Base-by-base conservation (phyloP, 2,329 filamentous ascomycete species). In the Penicillium hordei region DNA sequence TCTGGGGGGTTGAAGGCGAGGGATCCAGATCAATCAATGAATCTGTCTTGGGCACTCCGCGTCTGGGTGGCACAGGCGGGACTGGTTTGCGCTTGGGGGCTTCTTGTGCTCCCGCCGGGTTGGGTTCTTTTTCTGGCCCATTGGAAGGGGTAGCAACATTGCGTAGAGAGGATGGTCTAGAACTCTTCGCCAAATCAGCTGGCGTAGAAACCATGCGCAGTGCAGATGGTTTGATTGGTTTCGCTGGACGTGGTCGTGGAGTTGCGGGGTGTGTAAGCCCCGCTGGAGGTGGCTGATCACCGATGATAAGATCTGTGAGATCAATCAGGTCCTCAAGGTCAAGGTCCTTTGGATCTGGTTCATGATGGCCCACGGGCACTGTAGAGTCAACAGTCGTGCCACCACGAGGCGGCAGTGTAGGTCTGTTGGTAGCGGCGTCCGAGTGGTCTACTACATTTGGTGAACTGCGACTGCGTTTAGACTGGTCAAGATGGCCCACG, bases 151-250 rank as follows among this genome's bases (percentile, higher is more conserved):
- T 38, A 23, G 57, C 38, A 17, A 45, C 46, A 5, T 53, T 51
- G 21, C 49, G 55, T 21, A 57, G 19, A 13, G 55, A 46, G 15
- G 55, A 55, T 4, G 56, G 51, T 1, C 17, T 39, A 4, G 52
- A 43, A 12, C 19, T 25, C 36, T 42, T 57, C 10, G 50, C 34
- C 9, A 57, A 19, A 39, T 71, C 69, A 43, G 60, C 53, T 8
- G 65, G 63, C 4, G 57, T 71, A 12, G 71, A 66, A 17, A 69
- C 66, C 15, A 74, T 74, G n/a, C 75, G 73, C 39, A 79, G 62
- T 38, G 72, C 69, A 17, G 71, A 74, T 46, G 78, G 79, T 61
- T 80, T 81, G 13, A 71, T 72, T 29, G 79, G 79, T 60, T 76
- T 76, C 4, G 68, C 62, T n/a, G 78, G 79, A 17, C 75, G 73